Evolutionary conservation across 176 grass and related monocot genomes (phyloP), one percentile per base, ranked within the genome.

Genomic region (Bolboschoenus planiculmis): DNA sequence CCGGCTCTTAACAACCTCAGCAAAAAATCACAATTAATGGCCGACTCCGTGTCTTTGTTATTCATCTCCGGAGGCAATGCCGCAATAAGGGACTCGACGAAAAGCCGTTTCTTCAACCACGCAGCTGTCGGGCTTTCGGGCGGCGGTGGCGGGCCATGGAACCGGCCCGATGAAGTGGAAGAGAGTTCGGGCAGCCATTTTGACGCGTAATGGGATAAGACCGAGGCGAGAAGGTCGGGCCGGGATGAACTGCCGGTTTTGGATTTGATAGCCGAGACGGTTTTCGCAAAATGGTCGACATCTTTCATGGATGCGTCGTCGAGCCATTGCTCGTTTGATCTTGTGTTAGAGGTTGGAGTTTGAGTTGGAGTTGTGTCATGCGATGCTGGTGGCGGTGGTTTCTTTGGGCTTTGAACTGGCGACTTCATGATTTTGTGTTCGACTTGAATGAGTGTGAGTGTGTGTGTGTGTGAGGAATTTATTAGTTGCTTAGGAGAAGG

Each of bases 151-250:
- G 82, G 39, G 84, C 84, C 7, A 85, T 88, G 42, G 21, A 82
- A 82, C 39, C 79, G 53, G 0, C 81, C 83, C 0, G 93, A 88
- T 11, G 91, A 51, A 9, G 92, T 71, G 47, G 90, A 84, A 20
- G 90, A 81, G 59, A 93, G 89, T 81, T 98, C 96, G 13, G 92
- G 92, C 50, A 98, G 87, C 96, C 96, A 98, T 80, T 94, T 89
- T 42, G 92, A 85, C 64, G 95, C 92, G 66, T 97, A 97, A 84
- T 91, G 88, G 20, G 95, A 97, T 37, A 94, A 83, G 71, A 97
- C 88, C 23, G 92, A 88, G 36, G 92, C 87, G 35, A 98, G 89
- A 44, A 88, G 85, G 79, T 98, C 90, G 0, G 92, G 90, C 0
- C 89, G 89, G 37, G 86, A 83, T 15, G 84, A 84, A 3, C 75